Base-by-base conservation (phyloP, 805 yeast species). In the Metschnikowia rubicola region DNA sequence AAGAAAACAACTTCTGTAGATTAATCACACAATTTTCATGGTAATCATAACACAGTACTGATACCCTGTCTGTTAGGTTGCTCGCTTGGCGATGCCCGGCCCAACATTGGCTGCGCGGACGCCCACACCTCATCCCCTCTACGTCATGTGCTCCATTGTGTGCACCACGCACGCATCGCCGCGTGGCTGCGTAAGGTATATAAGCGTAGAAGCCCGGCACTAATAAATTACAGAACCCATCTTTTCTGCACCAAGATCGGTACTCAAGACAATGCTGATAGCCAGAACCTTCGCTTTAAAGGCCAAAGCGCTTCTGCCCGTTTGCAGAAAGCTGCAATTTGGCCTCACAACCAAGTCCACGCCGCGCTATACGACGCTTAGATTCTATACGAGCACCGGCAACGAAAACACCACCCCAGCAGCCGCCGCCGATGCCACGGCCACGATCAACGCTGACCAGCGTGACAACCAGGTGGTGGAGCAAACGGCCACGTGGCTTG, bases 401-500 rank as follows among this genome's bases (percentile, higher is more conserved):
- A 37, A 75, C 4, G 79, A 75, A 3, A 75, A 80, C 2, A 57
- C 56, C 12, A 72, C 71, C 47, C 79, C 85, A 4, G 74, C 80
- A 30, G 83, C 78, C 37, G 83, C 85, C 2, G 88, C 88, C 11
- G 91, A 85, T 64, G 89, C 89, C 19, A 73, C 83, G 8, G 80
- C 90, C n/a, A 83, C 90, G 4, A 74, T 83, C 10, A 64, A 80
- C 41, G 79, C 88, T 0, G 90, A 85, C 56, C 69, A 67, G 48
- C 65, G 73, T 43, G 89, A 84, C 54, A 71, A 73, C 51, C 76
- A 72, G 47, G 73, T 62, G 37, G 38, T 57, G 43, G 68, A 70
- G 13, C 70, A 71, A 48, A 67, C 67, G 46, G 88, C 85, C 35
- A 88, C 97, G 3, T 91, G 97, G 97, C 68, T 88, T 60, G 88